Conservation (phyloP, 2,329 filamentous ascomycete species). For the Calonectria multiphialidica region DNA sequence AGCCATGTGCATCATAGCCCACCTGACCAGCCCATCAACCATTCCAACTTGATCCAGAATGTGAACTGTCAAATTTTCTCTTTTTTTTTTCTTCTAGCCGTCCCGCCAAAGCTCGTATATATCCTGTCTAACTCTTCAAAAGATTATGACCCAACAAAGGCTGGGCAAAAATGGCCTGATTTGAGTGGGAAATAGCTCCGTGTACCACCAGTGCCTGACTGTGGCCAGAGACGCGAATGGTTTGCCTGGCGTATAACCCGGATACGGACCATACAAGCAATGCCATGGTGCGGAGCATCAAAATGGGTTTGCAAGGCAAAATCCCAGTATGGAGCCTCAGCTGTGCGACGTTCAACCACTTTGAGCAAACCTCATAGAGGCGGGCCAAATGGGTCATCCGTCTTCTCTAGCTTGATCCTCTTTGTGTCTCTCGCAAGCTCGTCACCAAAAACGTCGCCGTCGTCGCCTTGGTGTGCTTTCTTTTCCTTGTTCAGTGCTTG, state of each 20-base stretch:
- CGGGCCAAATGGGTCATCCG: slow-evolving; percentile 63
- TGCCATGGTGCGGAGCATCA: neutral
- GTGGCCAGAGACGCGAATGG: neutral
- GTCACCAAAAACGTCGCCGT: slow-evolving; percentile 62
- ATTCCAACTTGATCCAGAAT: neutral
- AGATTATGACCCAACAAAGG: neutral
- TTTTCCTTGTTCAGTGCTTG: slow-evolving; percentile 59
- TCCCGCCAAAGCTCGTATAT: neutral
- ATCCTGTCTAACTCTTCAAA: neutral
- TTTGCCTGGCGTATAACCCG: neutral
- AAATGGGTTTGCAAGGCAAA: neutral
- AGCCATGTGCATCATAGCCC: neutral
- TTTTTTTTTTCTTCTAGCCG: neutral
- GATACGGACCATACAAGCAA: neutral
- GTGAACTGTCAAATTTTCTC: neutral
- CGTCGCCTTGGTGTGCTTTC: slow-evolving; percentile 53
- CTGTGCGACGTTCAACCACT: neutral
- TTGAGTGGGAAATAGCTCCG: neutral
- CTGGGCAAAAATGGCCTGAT: neutral
- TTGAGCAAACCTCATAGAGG: slow-evolving; percentile 45
- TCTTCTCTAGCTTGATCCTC: slow-evolving; percentile 57
- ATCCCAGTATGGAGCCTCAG: neutral
- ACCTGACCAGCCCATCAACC: neutral
- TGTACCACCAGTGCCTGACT: neutral
- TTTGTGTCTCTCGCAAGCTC: slow-evolving; percentile 55